Percentiles rank a stretch among this genome's conserved stretches.
Conservation (phyloP, 495 filamentous ascomycete genomes). For the Lasiosphaeris hirsuta region DNA sequence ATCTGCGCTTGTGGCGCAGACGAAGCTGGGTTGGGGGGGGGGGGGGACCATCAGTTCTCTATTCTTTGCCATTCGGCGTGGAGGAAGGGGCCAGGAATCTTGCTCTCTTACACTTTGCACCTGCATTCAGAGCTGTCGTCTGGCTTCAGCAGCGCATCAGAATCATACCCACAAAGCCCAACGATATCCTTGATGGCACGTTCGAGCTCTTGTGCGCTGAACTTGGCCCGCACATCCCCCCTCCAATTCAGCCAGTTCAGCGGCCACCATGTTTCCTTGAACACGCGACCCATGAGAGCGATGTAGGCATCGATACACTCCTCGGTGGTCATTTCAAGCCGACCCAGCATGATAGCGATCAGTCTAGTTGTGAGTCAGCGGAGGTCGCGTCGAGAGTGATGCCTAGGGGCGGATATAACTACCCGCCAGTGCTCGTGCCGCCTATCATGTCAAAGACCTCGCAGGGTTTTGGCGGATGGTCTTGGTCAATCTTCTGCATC, state of each 20-base stretch:
- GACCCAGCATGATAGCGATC: constrained; percentile 35
- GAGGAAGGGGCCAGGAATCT: not conserved
- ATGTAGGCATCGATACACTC: constrained; percentile 46
- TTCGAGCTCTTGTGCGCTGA: constrained; percentile 40
- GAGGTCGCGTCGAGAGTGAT: not conserved
- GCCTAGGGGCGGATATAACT: not conserved
- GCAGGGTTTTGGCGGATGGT: constrained; percentile 46
- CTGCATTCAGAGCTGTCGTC: constrained; percentile 25
- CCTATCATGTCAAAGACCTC: constrained; percentile 40
- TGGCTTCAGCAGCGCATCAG: constrained; percentile 37
- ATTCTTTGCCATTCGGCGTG: too few relatives aligned
- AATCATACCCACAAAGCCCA: constrained; percentile 29
- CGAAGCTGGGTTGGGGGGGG: constrained; percentile 39
- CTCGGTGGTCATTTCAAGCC: constrained; percentile 42
- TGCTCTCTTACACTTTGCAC: constrained; percentile 35
- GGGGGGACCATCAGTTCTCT: not conserved
- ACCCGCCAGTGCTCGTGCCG: constrained; percentile 29
- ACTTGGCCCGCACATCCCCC: constrained; percentile 35
- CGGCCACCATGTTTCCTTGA: constrained; percentile 35
- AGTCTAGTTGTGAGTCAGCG: constrained; percentile 24
- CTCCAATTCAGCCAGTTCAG: constrained; percentile 25
- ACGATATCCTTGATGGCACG: constrained; percentile 42
- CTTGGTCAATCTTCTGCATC: constrained; percentile 44
- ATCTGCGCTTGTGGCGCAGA: constrained; percentile 45
- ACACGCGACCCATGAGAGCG: constrained; percentile 34